Evolutionary conservation across 192 early-diverging fungal genomes (phyloP).

Genomic region (Martensiomyces pterosporus): DNA sequence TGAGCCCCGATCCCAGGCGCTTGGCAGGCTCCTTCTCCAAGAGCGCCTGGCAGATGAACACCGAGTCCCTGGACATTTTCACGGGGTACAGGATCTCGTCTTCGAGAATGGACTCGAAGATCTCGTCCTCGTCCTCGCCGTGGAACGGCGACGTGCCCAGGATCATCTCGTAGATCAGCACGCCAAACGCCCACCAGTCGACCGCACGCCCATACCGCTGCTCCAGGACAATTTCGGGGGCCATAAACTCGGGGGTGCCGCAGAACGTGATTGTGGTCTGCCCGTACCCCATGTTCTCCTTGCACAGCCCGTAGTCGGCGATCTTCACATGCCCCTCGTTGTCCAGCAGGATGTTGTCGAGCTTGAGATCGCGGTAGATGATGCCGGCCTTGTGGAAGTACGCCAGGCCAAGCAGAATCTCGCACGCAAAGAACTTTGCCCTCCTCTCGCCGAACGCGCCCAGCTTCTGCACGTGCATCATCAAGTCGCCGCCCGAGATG

Average conservation of each 20-base stretch:
- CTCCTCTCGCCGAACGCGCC: constrained; percentile 84
- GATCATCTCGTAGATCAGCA: constrained; percentile 87
- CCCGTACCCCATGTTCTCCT: constrained; percentile 90
- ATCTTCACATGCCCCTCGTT: constrained; percentile 96
- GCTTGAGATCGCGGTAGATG: constrained; percentile 94
- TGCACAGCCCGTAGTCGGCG: constrained; percentile 98
- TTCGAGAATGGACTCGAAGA: constrained; percentile 95
- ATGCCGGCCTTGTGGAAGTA: constrained; percentile 95
- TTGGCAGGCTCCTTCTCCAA: constrained; percentile 83
- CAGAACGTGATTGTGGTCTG: constrained; percentile 92
- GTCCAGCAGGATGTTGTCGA: constrained; percentile 93
- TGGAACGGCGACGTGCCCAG: constrained; percentile 89
- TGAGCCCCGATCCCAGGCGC: constrained; percentile 77
- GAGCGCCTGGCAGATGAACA: constrained; percentile 85
- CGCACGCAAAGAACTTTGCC: constrained; percentile 95
- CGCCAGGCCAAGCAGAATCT: constrained; percentile 89
- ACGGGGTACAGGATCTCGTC: constrained; percentile 94
- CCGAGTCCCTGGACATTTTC: constrained; percentile 90
- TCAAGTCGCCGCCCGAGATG: constrained; percentile 94
- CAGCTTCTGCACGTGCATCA: constrained; percentile 95
- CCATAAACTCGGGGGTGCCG: constrained; percentile 99
- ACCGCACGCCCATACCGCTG: constrained; percentile 95
- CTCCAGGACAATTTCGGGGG: constrained; percentile 94
- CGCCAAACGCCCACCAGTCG: constrained; percentile 98
- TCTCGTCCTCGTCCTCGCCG: constrained; percentile 96